Conservation (phyloP, 2,329 filamentous ascomycete species). For the Bertia moriformis region DNA sequence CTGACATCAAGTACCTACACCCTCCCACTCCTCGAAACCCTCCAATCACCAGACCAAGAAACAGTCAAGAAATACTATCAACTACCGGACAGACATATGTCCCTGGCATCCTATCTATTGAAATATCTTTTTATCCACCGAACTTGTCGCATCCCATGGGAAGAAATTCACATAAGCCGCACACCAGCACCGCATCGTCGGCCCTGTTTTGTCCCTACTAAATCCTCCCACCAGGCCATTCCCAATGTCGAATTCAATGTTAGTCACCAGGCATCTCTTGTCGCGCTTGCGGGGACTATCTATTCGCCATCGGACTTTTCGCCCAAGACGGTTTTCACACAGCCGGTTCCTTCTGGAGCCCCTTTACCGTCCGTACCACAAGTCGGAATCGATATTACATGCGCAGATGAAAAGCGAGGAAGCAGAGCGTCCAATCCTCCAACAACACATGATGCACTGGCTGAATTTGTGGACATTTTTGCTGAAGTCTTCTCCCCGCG, state of each 20-base stretch:
- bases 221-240: conserved; percentile 3
- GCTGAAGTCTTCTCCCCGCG: conserved; percentile 38
- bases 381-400: not conserved
- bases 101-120: conserved; percentile 41
- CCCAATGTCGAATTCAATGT: conserved; percentile 44
- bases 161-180: conserved; percentile 34
- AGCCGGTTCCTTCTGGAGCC: not conserved
- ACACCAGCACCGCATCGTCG: conserved; percentile 26
- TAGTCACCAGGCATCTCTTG: conserved; percentile 47
- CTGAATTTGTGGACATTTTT: conserved; percentile 44
- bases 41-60: conserved; percentile 30
- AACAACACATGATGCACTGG: conserved; percentile 26
- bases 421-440: not conserved
- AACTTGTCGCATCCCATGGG: conserved; percentile 38
- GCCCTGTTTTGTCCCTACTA: conserved; percentile 33
- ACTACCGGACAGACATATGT: conserved; percentile 42
- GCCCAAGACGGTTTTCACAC: not conserved
- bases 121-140: conserved; percentile 45
- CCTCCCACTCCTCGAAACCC: conserved; percentile 21
- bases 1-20: conserved; percentile 12
- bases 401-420: not conserved
- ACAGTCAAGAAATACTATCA: conserved; percentile 31
- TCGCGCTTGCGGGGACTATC: conserved; percentile 36
- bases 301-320: conserved; percentile 7
- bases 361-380: not conserved